phyloP scores from a whole-genome alignment of 176 grass and related monocot species.

The Saccharum officinarum region DNA sequence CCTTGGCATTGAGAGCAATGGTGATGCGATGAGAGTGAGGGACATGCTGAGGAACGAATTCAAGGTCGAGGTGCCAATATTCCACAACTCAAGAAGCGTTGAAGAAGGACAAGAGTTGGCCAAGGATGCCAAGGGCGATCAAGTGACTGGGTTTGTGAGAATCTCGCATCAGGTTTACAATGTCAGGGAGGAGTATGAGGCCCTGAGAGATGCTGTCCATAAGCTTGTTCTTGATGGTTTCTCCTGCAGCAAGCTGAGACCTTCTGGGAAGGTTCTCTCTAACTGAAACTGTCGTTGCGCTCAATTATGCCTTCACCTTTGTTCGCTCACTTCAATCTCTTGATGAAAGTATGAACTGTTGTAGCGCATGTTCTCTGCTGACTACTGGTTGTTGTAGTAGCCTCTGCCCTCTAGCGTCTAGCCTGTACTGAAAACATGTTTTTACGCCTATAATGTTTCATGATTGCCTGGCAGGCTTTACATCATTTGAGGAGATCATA shows the following conservation, averaged over 20 bases:
- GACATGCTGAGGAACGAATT: slow-evolving; percentile 70
- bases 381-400: background rate
- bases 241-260: slow-evolving; percentile 55
- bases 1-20: slow-evolving; percentile 53
- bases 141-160: slow-evolving; percentile 74
- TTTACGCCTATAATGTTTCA: background rate
- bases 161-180: slow-evolving; percentile 97
- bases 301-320: background rate
- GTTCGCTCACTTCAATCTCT: background rate
- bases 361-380: background rate
- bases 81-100: slow-evolving; percentile 57
- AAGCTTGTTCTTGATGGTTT: slow-evolving; percentile 88
- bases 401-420: background rate
- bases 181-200: slow-evolving; percentile 69
- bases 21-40: slow-evolving; percentile 68
- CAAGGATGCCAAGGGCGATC: slow-evolving; percentile 35
- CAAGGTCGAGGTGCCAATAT: slow-evolving; percentile 86
- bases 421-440: background rate
- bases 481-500: too few species aligned
- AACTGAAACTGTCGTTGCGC: background rate
- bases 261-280: slow-evolving; percentile 40
- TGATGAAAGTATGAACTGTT: background rate
- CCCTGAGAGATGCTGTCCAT: slow-evolving; percentile 69
- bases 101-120: slow-evolving; percentile 33
- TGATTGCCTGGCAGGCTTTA: too few species aligned